Evolutionary conservation across 176 grass and related monocot genomes (phyloP), one percentile per base, ranked within the genome.

Genomic region (Hyparrhenia diplandra): DNA sequence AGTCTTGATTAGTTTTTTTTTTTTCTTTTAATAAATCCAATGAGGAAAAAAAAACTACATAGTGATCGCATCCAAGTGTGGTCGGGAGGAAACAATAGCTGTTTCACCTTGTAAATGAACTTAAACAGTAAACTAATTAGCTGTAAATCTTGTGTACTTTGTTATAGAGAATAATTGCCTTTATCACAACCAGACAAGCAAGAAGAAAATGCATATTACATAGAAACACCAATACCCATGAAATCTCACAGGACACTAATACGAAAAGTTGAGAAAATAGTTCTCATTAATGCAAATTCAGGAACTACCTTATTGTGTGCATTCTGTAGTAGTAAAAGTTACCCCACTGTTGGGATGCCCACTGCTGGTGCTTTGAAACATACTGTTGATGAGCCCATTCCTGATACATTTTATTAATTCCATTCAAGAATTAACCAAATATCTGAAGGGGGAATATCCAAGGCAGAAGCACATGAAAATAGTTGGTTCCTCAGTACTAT

Each of bases 241-340:
- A 76, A 75, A 75, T n/a, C n/a, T 66, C 2, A 6, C 61, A 51
- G 46, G 67, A 66, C 30, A 51, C 32, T 42, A 59, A 57, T 21
- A 61, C 0, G 37, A 5, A 81, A 54, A 36, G n/a, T 71, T 63
- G 31, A 54, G 42, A 83, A 79, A 64, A 29, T 64, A 74, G 69
- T 55, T 77, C 11, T 58, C 8, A 57, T 23, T n/a, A 10, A 62
- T 51, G 39, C 13, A 78, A 46, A 10, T 71, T 71, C 30, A 51
- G 25, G 37, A 77, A 31, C 62, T 76, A 96, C 93, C 90, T 90
- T 82, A 96, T 90, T 34, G 68, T 90, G 66, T 92, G 77, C 93
- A 96, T 92, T 40, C 88, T 87, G 70, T 92, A 96, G 80, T 96
- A 96, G 63, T 90, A 92, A 69, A 96, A 96, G 87, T 92, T 96